A percentile compares a stretch with the other conserved stretches of the same genome.
Conservation (phyloP, 2,329 filamentous ascomycete genomes). For the Neofusicoccum umdonicola region DNA sequence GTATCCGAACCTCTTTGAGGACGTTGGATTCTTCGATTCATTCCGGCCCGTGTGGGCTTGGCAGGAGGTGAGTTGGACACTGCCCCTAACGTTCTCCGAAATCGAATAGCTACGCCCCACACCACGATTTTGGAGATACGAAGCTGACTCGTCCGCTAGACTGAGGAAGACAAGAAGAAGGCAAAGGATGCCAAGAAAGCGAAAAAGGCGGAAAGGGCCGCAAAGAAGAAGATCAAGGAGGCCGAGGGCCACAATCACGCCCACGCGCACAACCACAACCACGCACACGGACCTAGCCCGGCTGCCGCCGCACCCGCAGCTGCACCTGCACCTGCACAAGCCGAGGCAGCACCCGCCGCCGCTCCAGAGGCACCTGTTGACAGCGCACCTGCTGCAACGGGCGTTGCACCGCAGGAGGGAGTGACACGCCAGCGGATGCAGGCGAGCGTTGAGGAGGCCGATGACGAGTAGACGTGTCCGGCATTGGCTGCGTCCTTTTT, state of each 20-base stretch:
- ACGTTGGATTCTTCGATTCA: slow-evolving; percentile 96
- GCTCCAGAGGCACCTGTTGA: slow-evolving; percentile 4
- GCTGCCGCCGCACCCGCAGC: slow-evolving; percentile 28
- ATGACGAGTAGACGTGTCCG: slow-evolving; percentile 28
- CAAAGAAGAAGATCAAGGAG: slow-evolving; percentile 25
- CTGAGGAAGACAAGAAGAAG: slow-evolving; percentile 39
- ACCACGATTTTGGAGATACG: neutral
- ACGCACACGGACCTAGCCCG: slow-evolving; percentile 29
- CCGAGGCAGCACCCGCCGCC: neutral
- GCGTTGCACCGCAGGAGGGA: slow-evolving; percentile 8
- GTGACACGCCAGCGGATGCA: slow-evolving; percentile 29
- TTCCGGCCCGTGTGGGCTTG: slow-evolving; percentile 97
- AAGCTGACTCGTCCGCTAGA: slow-evolving; percentile 23
- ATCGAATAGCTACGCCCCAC: neutral
- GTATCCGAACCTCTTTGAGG: slow-evolving; percentile 96
- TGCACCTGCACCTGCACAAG: slow-evolving; percentile 24
- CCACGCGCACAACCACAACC: slow-evolving; percentile 32
- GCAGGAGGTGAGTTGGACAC: slow-evolving; percentile 72
- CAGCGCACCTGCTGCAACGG: slow-evolving; percentile 6
- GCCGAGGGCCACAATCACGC: slow-evolving; percentile 21
- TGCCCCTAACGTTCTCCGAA: neutral
- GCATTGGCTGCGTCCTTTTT: neutral
- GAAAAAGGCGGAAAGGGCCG: slow-evolving; percentile 20
- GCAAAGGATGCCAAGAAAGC: slow-evolving; percentile 27
- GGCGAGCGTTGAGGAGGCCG: slow-evolving; percentile 38